Base-by-base conservation (phyloP, 2,329 filamentous ascomycete genomes). In the Fusarium mangiferae region DNA sequence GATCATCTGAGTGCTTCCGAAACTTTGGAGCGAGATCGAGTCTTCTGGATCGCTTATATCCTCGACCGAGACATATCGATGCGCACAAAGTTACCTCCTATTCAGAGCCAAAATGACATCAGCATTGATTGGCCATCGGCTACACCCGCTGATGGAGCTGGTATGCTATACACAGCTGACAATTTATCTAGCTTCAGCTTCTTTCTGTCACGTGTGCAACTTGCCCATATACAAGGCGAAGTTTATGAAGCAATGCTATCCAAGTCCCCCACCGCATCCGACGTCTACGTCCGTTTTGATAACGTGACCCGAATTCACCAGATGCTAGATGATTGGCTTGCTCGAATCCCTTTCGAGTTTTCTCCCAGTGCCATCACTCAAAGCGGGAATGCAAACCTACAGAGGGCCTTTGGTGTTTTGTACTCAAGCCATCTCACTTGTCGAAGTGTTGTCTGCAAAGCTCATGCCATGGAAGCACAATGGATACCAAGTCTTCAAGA, bases 21-120 rank as follows among this genome's bases (percentile, higher is more conserved):
- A 6, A 7, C 45, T 4, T 4, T 48, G 26, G 45, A 48, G 26
- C 14, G 45, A 48, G 26, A 48, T 22, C 60, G 73, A 0, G 73
- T 73, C 0, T 74, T 75, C 18, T 75, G 72, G 72, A 65, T 75
- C 8, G 71, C 71, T 1, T 75, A 75, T 3, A 49, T 75, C 10
- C 59, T 74, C 1, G 72, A 75, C 18, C 59, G 68, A 10, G 71
- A 75, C 5, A 48, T 74, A 10, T 44, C 57, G 2, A 28, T 64
- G 54, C 48, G 71, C 1, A 66, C 62, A 1, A 62, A 52, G 3
- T 26, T 62, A 5, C 58, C 72, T 6, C 68, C 73, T 0, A 44
- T 74, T 0, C 73, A 75, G 10, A 63, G 12, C 0, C 65, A 74
- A 2, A 36, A 28, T 0, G 68, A 70, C 8, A 57, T 72, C 4